Evolutionary conservation across 257 asterid species (phyloP).

Genomic region (Apocynum venetum): DNA sequence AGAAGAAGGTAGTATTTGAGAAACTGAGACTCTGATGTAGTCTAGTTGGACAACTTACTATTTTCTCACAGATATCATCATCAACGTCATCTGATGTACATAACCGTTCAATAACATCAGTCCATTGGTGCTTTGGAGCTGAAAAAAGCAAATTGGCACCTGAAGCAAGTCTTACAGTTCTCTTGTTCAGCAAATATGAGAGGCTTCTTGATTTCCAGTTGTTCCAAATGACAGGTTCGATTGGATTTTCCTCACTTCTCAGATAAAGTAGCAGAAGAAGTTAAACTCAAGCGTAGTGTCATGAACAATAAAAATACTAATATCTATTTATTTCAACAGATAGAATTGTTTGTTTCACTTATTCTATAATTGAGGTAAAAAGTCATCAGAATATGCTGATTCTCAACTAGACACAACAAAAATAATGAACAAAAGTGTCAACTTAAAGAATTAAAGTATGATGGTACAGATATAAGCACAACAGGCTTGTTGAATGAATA

Average conservation of each 20-base stretch:
- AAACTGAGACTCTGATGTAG: not conserved
- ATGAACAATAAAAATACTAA: not conserved
- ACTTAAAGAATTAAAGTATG: not conserved
- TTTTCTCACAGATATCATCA: slow-evolving; percentile 39
- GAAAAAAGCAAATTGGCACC: slow-evolving; percentile 69
- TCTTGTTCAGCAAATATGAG: slow-evolving; percentile 69
- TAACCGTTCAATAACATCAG: slow-evolving; percentile 49
- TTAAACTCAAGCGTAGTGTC: not conserved
- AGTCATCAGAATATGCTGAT: not conserved
- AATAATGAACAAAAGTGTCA: not conserved
- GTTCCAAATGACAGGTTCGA: slow-evolving; percentile 46
- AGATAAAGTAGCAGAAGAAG: slow-evolving; percentile 19
- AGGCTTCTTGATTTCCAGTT: slow-evolving; percentile 60
- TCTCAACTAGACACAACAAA: not conserved
- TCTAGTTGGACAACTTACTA: slow-evolving; percentile 40
- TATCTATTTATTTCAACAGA: not conserved
- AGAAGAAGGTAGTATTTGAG: slow-evolving; percentile 1
- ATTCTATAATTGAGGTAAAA: not conserved
- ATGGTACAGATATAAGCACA: not conserved
- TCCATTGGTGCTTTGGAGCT: slow-evolving; percentile 60
- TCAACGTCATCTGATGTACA: slow-evolving; percentile 34
- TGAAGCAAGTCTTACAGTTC: slow-evolving; percentile 68
- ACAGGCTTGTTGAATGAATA: not conserved
- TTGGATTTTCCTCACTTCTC: slow-evolving; percentile 50
- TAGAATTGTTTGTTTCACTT: not conserved